Base-by-base conservation (phyloP, 2,329 filamentous ascomycete species). In the Bipolaris gigantea region DNA sequence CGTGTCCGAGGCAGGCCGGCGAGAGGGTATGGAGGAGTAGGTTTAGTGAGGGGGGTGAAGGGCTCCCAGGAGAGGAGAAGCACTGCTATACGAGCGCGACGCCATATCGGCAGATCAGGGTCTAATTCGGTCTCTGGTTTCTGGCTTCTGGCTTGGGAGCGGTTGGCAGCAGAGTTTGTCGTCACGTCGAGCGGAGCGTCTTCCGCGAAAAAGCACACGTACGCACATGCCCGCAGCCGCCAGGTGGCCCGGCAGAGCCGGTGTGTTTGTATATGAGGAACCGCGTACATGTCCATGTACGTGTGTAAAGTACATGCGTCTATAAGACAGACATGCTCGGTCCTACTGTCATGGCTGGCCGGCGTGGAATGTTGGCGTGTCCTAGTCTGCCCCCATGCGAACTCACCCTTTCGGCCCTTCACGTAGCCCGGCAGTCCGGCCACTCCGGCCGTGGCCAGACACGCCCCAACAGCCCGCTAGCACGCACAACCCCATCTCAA, bases 161-260 rank as follows among this genome's bases (percentile, higher is more conserved):
- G 36, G 13, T 30, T 27, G 50, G 47, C 18, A 35, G 27, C 25
- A 44, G 30, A 44, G 27, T 38, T 43, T 54, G 41, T 48, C 42
- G 40, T 45, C 19, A 38, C 38, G 40, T 49, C 41, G 34, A 40
- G 30, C 51, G 51, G 51, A 54, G 51, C 49, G 23, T 43, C 35
- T 54, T 50, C 47, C 51, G 47, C 42, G 34, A 39, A 36, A 33
- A 50, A 50, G 51, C 34, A 44, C 23, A 40, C 50, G 44, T 38
- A 45, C 44, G 44, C 40, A 33, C 27, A 30, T 30, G 27, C 46
- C 27, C 21, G 40, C 39, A 39, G 25, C n/a, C 19, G 49, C 11
- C 32, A 46, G 21, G 15, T 36, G 32, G 32, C 47, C 27, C 34
- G 27, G 27, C 47, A 45, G n/a, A 48, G 42, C 19, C 47, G 10